Percentiles rank a stretch among this genome's conserved stretches.
Evolutionary conservation across 2,329 filamentous ascomycete species (phyloP).

Genomic region (Fonsecaea pedrosoi): DNA sequence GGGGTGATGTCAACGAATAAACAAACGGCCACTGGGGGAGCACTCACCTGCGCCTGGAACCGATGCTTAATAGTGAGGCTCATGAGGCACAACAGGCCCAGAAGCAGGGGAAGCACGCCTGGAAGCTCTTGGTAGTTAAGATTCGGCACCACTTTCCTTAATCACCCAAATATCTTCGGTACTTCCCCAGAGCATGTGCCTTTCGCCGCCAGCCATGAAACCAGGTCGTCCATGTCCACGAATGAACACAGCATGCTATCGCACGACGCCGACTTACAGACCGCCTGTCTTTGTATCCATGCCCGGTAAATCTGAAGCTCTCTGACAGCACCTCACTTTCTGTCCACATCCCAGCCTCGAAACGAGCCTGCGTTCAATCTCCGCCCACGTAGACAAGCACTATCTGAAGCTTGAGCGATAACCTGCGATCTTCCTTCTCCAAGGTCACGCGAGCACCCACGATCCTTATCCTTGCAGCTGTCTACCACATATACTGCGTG

Average conservation of each 20-base stretch:
- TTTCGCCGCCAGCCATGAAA: not conserved
- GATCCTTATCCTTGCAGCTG: constrained; percentile 1
- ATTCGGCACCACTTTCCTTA: constrained; percentile 1
- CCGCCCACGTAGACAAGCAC: not conserved
- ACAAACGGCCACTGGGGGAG: constrained; percentile 12
- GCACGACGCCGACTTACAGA: not conserved
- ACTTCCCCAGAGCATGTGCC: constrained; percentile 5
- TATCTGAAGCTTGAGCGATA: not conserved
- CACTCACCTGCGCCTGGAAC: not conserved
- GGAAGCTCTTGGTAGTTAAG: not conserved
- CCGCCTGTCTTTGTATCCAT: not conserved
- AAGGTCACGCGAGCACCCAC: constrained; percentile 27
- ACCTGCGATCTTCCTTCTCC: not conserved
- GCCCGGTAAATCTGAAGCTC: not conserved
- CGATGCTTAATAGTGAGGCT: not conserved
- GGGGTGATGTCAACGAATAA: constrained; percentile 29
- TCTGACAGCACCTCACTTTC: not conserved
- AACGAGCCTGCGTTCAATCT: not conserved
- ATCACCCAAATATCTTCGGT: constrained; percentile 7
- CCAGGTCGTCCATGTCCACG: not conserved
- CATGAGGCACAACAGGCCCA: no score
- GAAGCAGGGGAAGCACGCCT: not conserved
- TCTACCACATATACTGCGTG: constrained; percentile 10
- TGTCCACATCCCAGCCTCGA: not conserved
- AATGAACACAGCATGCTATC: not conserved